These are phyloP conservation scores for Leccinum subgranulosum DNA, from an alignment of 768 basidiomycete species.

Conservation along the genomic window DNA sequence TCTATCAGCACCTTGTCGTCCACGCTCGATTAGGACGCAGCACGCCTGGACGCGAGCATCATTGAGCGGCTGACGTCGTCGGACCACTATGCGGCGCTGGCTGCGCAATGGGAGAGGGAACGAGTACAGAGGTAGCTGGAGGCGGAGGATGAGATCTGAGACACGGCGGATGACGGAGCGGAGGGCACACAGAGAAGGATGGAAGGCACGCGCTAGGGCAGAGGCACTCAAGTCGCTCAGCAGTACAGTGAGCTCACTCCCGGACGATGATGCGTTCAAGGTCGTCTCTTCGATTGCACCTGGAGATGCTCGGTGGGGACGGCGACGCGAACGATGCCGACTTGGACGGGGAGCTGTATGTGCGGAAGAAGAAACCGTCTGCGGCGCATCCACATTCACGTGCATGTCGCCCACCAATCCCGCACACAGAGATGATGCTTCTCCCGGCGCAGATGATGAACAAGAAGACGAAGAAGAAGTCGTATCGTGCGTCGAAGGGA, in stretches of 20 bases:
- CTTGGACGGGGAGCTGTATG: conserved; percentile 65
- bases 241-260: conserved; percentile 12
- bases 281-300: conserved; percentile 1
- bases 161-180: conserved; percentile 46
- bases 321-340: conserved; percentile 52
- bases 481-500: conserved; percentile 19
- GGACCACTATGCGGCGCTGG: conserved; percentile 29
- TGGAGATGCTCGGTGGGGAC: conserved; percentile 3
- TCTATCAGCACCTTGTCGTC: conserved; percentile 30
- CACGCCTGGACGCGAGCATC: no score
- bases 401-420: conserved; percentile 26
- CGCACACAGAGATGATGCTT: conserved; percentile 29
- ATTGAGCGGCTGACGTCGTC: no score
- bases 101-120: conserved; percentile 28
- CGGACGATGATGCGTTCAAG: conserved; percentile 42
- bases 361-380: conserved; percentile 34
- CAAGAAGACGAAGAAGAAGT: neutral
- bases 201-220: conserved; percentile 42
- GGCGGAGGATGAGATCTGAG: conserved; percentile 42
- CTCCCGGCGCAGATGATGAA: conserved; percentile 16
- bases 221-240: conserved; percentile 32
- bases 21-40: conserved; percentile 70
- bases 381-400: conserved; percentile 24
- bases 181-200: conserved; percentile 42
- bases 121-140: conserved; percentile 21